phyloP scores from a whole-genome alignment of 495 filamentous ascomycete genomes.

The Trichoderma orchidacearum region DNA sequence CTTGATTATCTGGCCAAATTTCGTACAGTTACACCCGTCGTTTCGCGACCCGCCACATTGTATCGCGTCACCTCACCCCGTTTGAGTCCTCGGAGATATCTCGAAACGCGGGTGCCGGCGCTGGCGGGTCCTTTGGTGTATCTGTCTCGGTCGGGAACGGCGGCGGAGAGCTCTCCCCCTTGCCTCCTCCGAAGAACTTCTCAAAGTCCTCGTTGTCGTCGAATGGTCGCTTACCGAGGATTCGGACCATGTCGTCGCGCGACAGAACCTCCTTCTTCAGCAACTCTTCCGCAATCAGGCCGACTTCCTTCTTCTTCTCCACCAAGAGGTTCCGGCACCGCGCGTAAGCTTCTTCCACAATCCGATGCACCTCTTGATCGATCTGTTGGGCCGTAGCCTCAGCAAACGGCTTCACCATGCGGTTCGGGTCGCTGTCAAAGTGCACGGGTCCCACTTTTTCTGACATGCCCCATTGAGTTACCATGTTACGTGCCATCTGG shows the following conservation, averaged over 20 bases:
- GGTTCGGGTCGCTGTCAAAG: conserved; percentile 67
- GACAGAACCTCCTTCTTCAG: conserved; percentile 80
- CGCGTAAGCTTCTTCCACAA: conserved; percentile 81
- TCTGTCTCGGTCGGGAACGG: conserved; percentile 36
- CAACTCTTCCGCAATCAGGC: conserved; percentile 84
- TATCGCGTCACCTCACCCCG: conserved; percentile 7
- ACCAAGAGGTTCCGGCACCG: conserved; percentile 73
- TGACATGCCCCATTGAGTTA: conserved; percentile 96
- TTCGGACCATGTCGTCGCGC: conserved; percentile 78
- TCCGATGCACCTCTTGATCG: conserved; percentile 76
- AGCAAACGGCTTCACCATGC: conserved; percentile 86
- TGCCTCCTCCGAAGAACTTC: conserved; percentile 68
- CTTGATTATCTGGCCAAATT: not conserved
- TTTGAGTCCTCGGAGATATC: conserved; percentile 8
- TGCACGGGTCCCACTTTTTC: conserved; percentile 81
- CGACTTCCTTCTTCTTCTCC: conserved; percentile 78
- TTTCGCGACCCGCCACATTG: conserved; percentile 6
- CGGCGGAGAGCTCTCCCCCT: conserved; percentile 38
- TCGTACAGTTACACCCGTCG: not conserved
- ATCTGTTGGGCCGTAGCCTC: conserved; percentile 87
- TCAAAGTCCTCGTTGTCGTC: conserved; percentile 75
- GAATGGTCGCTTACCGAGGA: conserved; percentile 72
- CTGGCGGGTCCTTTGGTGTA: conserved; percentile 10
- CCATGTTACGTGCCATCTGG: conserved; percentile 87
- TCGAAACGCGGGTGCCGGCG: conserved; percentile 12